Conservation (phyloP, 768 basidiomycete genomes). For the Tulasnella sp. region DNA sequence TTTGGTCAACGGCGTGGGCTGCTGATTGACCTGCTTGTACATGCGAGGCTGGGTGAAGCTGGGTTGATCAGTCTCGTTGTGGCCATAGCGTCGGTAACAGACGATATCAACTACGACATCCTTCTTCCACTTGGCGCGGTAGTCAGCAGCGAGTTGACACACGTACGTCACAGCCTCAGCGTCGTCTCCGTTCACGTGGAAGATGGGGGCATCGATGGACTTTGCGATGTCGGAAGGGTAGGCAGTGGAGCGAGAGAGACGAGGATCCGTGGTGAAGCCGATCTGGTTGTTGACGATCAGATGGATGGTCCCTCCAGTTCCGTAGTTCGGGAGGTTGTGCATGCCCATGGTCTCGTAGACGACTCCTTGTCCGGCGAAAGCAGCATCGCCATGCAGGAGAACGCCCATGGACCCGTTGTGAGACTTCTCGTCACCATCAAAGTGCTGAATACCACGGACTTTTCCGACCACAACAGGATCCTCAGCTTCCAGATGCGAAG, state of each 20-base stretch:
- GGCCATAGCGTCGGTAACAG: conserved; percentile 97
- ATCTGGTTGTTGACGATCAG: conserved; percentile 99
- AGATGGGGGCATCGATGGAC: conserved; percentile 94
- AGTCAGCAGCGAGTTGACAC: conserved; percentile 95
- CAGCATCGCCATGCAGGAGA: conserved; percentile 93
- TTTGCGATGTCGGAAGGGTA: conserved; percentile 98
- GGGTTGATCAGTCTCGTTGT: conserved; percentile 99
- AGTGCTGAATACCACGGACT: conserved; percentile 92
- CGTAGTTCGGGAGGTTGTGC: conserved; percentile 88
- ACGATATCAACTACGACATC: conserved; percentile 98
- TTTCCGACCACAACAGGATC: conserved; percentile 99
- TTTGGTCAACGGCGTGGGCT: conserved; percentile 81
- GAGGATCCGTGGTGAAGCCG: conserved; percentile 97
- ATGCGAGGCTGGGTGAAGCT: conserved; percentile 97
- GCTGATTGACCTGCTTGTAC: conserved; percentile 94
- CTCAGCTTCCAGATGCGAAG: conserved; percentile 93
- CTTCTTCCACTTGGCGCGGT: conserved; percentile 95
- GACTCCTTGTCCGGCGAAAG: conserved; percentile 95
- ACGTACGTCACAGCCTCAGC: conserved; percentile 98
- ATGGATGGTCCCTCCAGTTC: conserved; percentile 96
- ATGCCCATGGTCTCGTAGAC: conserved; percentile 99
- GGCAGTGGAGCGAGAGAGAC: conserved; percentile 93
- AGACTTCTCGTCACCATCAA: conserved; percentile 72
- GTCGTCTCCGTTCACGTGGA: conserved; percentile 99
- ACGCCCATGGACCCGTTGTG: conserved; percentile 89